Conservation (phyloP, 2,329 filamentous ascomycete genomes). For the Arthrobotrys entomopaga region DNA sequence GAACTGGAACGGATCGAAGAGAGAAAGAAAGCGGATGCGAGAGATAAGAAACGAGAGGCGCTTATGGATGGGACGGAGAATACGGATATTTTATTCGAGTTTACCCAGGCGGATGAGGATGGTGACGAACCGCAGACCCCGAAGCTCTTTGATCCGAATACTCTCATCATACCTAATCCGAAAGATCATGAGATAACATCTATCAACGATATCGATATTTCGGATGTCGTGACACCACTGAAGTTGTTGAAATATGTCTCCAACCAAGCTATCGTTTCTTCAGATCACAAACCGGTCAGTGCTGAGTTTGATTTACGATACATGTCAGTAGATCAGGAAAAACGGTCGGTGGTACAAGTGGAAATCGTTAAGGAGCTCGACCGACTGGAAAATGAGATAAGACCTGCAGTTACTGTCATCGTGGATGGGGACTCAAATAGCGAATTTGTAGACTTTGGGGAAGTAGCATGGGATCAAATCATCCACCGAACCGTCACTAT, state of each 20-base stretch:
- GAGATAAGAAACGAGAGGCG: constrained; percentile 40
- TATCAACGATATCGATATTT: constrained; percentile 54
- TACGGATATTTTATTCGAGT: constrained; percentile 57
- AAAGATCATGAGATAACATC: constrained; percentile 39
- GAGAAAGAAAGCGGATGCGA: constrained; percentile 40
- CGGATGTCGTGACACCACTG: constrained; percentile 29
- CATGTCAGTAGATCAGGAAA: constrained; percentile 82
- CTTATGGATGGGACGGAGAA: constrained; percentile 37
- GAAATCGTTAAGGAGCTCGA: constrained; percentile 82
- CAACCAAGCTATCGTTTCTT: constrained; percentile 88
- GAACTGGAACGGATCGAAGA: constrained; percentile 58
- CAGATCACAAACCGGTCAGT: constrained; percentile 91
- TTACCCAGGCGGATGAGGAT: constrained; percentile 64
- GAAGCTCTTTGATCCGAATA: not conserved
- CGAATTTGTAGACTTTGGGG: constrained; percentile 80
- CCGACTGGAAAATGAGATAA: constrained; percentile 87
- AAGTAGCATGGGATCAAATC: constrained; percentile 74
- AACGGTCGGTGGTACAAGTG: constrained; percentile 83
- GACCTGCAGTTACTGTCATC: constrained; percentile 83
- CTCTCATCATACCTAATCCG: not conserved
- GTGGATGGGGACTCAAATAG: constrained; percentile 67
- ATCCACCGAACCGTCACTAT: constrained; percentile 78
- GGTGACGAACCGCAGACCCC: constrained; percentile 64
- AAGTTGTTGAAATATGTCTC: constrained; percentile 73
- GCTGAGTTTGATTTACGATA: constrained; percentile 86